phyloP scores from a whole-genome alignment of 352 stramenopile genomes.

The Pelagophyceae sp. region DNA sequence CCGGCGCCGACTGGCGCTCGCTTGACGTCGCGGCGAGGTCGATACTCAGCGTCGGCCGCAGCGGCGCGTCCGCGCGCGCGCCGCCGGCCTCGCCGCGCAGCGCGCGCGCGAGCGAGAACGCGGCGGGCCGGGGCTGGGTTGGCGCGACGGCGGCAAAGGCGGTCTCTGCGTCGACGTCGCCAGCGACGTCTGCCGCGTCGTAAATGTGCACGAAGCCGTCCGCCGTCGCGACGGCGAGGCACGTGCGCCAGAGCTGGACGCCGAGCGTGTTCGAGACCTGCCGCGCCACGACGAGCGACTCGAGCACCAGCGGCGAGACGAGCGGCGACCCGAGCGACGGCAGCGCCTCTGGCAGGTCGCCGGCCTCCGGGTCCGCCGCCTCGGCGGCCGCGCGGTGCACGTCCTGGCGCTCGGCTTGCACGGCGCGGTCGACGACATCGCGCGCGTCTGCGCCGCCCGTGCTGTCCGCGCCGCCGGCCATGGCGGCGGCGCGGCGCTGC shows the following conservation, averaged over 20 bases:
- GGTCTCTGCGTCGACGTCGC: not conserved
- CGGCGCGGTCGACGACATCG: not conserved
- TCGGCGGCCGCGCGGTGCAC: not conserved
- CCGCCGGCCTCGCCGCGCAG: too few species aligned
- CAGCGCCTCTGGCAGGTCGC: not conserved
- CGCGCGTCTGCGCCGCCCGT: not conserved
- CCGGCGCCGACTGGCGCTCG: too few species aligned
- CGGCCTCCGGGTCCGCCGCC: not conserved
- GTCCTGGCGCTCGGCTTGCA: not conserved
- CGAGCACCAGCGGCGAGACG: not conserved
- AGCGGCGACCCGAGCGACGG: not conserved
- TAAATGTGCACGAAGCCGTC: not conserved
- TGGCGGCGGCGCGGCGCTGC: not conserved
- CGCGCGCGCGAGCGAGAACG: too few species aligned
- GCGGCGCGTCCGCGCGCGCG: too few species aligned
- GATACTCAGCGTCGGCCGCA: too few species aligned
- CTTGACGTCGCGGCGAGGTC: too few species aligned
- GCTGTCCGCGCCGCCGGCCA: too few species aligned
- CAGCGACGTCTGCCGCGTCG: not conserved
- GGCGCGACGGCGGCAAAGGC: too few species aligned
- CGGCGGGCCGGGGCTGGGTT: too few species aligned
- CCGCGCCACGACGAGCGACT: not conserved
- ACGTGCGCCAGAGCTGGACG: not conserved
- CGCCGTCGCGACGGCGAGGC: not conserved
- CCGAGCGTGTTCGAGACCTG: not conserved